Conservation (phyloP, 1,139 yeast genomes). For the Scheffersomyces lignicola region DNA sequence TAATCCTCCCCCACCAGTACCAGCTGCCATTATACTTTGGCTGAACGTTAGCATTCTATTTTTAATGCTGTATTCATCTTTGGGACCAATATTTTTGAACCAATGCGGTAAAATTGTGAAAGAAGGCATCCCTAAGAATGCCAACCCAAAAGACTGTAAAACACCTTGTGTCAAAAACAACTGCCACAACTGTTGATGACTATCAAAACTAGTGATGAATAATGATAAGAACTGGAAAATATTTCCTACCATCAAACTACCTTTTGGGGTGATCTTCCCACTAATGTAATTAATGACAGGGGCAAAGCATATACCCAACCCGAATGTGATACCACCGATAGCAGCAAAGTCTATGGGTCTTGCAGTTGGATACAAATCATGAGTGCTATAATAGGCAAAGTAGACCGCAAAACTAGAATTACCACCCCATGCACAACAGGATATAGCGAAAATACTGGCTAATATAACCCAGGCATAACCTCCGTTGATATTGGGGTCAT, state of each 20-base stretch:
- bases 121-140: constrained; percentile 28
- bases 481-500: constrained; percentile 20
- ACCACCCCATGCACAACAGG: constrained; percentile 45
- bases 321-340: constrained; percentile 25
- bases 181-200: constrained; percentile 33
- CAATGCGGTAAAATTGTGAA: constrained; percentile 57
- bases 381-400: constrained; percentile 35
- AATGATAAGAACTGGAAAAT: constrained; percentile 41
- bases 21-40: constrained; percentile 40
- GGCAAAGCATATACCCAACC: constrained; percentile 12
- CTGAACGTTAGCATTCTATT: constrained; percentile 60
- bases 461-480: constrained; percentile 45
- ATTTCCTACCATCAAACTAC: constrained; percentile 33
- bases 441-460: constrained; percentile 31
- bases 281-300: constrained; percentile 35
- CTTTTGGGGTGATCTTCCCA: constrained; percentile 29
- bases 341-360: constrained; percentile 20
- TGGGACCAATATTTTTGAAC: constrained; percentile 35
- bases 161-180: constrained; percentile 32
- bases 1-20: constrained; percentile 40
- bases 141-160: constrained; percentile 29
- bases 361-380: constrained; percentile 22
- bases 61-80: constrained; percentile 24
- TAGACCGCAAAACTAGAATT: constrained; percentile 45
- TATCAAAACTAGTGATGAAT: constrained; percentile 45